Base-by-base conservation (phyloP, 2,329 filamentous ascomycete genomes). In the Gaeumannomyces sp. region DNA sequence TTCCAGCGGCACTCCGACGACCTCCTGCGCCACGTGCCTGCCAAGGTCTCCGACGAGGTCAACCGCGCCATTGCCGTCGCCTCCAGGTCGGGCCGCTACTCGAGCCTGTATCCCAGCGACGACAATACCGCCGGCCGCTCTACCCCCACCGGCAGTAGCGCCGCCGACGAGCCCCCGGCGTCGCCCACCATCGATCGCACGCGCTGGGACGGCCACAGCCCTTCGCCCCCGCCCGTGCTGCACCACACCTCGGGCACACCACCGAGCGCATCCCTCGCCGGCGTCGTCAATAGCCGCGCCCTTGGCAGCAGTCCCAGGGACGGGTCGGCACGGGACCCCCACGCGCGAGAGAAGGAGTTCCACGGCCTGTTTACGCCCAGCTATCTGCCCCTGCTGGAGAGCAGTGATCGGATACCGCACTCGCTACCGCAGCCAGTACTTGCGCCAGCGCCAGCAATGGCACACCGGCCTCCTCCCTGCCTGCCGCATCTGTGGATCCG, bases 321-420 rank as follows among this genome's bases (percentile, higher is more conserved):
- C 19, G 57, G 33, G 56, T 19, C 38, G 33, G 22, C 31, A 50
- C 71, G 76, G 68, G 80, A 78, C 70, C 79, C 80, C 62, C 82
- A 82, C 75, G 82, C 83, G 66, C 81, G 83, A 66, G 85, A 88
- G 69, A 76, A 77, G 71, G 85, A 88, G 69, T 83, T 89, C 68
- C 81, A 82, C 68, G 86, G 86, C 67, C 75, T 89, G 66, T 89
- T 89, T 71, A 88, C 83, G 50, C 86, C 86, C 33, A 82, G 77
- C 67, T 89, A 84, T 70, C 79, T 89, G 64, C 85, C 86, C 59
- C 77, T 89, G 64, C 80, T 89, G 64, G 86, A 87, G 68, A 78
- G 78, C 67, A 69, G 71, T 60, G 71, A 76, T 61, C 71, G 72
- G 66, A 60, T 67, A 69, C 66, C 68, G 60, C 68, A 66, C 64